Percentiles rank a stretch among this genome's conserved stretches.
Evolutionary conservation across 208 protist genomes (phyloP).

Genomic region (Sergeia podlipaevii): DNA sequence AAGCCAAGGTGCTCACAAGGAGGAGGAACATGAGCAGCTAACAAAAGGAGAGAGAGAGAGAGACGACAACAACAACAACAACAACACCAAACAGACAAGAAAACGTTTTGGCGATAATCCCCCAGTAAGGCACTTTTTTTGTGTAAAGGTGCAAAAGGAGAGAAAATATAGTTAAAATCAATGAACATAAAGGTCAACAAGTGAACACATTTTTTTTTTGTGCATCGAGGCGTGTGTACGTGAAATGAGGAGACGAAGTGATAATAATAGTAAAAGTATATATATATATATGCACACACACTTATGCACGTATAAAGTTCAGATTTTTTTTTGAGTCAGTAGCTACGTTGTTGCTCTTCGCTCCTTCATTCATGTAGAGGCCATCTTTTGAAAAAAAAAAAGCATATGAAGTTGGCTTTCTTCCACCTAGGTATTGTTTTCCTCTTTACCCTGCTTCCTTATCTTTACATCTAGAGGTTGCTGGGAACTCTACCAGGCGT

Average conservation of each 20-base stretch:
- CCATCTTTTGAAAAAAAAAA: conserved; percentile 8
- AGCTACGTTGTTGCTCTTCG: neutral
- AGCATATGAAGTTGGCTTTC: too few species aligned
- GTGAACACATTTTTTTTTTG: too few species aligned
- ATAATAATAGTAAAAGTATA: conserved; percentile 2
- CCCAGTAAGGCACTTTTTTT: too few species aligned
- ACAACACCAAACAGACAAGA: too few species aligned
- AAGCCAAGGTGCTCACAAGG: neutral
- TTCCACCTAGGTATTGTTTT: neutral
- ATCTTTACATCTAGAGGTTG: conserved; percentile 15
- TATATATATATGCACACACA: neutral
- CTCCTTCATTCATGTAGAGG: neutral
- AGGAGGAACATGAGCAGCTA: neutral
- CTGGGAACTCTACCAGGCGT: conserved; percentile 8
- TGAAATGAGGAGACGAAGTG: too few species aligned
- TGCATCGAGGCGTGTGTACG: too few species aligned
- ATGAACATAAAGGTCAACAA: too few species aligned
- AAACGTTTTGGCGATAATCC: too few species aligned
- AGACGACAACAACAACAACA: conserved; percentile 8
- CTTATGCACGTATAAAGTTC: neutral
- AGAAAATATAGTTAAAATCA: too few species aligned
- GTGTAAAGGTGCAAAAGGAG: too few species aligned
- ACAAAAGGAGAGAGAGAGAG: neutral
- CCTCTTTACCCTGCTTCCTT: neutral
- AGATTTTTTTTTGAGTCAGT: neutral